Conservation (phyloP, 2,329 filamentous ascomycete genomes). For the Fusarium multiceps region DNA sequence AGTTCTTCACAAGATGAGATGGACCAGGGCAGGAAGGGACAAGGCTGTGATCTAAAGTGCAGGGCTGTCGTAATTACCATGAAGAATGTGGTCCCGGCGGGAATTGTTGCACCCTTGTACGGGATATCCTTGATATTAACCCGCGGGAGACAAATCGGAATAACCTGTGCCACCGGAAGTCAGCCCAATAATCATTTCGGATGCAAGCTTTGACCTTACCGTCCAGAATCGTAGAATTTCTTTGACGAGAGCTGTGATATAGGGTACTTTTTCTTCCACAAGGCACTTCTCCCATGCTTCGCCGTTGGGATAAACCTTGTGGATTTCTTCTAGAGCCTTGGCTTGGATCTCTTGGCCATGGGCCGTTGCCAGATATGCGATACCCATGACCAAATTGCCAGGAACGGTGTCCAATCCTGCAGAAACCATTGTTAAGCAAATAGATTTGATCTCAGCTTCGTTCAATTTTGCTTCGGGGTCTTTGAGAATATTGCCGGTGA, state of each 20-base stretch:
- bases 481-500: constrained; percentile 66
- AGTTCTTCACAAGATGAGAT: background rate
- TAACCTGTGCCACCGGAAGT: constrained; percentile 55
- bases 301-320: constrained; percentile 75
- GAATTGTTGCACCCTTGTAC: constrained; percentile 74
- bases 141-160: constrained; percentile 81
- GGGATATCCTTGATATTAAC: constrained; percentile 77
- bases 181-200: background rate
- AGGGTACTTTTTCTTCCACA: constrained; percentile 79
- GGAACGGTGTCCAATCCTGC: constrained; percentile 86
- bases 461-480: constrained; percentile 57
- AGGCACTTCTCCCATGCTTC: constrained; percentile 82
- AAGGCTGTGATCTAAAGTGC: background rate
- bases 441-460: constrained; percentile 77
- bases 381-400: constrained; percentile 81
- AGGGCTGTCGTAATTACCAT: constrained; percentile 61
- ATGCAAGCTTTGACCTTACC: constrained; percentile 45
- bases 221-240: constrained; percentile 83
- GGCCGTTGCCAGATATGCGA: constrained; percentile 77
- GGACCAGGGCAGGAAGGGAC: background rate
- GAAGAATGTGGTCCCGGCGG: constrained; percentile 82
- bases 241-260: constrained; percentile 81
- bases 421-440: constrained; percentile 84
- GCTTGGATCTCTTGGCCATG: constrained; percentile 77
- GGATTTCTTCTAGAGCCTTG: constrained; percentile 76